Evolutionary conservation across 2,329 filamentous ascomycete species (phyloP).

Genomic region (Ascochyta clinopodiicola): DNA sequence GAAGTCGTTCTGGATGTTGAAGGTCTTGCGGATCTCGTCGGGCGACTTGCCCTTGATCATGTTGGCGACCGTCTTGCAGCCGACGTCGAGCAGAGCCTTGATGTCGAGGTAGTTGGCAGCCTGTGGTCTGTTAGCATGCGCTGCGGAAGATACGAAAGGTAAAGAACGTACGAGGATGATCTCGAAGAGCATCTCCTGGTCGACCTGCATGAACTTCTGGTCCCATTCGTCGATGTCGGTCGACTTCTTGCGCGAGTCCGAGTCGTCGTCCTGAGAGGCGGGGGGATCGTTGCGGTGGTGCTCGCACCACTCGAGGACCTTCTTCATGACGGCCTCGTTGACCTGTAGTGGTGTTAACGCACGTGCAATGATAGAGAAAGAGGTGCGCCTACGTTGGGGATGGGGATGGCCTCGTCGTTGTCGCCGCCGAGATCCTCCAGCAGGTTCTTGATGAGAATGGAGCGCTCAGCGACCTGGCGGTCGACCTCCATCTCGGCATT

Average conservation of each 20-base stretch:
- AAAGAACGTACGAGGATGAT: slow-evolving; percentile 80
- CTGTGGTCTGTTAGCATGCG: slow-evolving; percentile 53
- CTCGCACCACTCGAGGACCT: slow-evolving; percentile 98
- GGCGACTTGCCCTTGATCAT: slow-evolving; percentile 99
- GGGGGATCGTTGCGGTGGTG: slow-evolving; percentile 91
- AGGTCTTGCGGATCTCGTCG: slow-evolving; percentile 98
- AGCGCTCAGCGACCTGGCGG: slow-evolving; percentile 85
- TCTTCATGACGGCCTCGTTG: slow-evolving; percentile 90
- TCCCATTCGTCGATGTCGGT: slow-evolving; percentile 99
- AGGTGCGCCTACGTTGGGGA: slow-evolving; percentile 67
- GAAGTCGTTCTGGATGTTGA: slow-evolving; percentile 99
- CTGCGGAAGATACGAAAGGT: background rate
- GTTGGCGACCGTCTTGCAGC: slow-evolving; percentile 99
- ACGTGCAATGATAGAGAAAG: background rate
- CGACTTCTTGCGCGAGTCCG: slow-evolving; percentile 94
- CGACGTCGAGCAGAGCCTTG: slow-evolving; percentile 95
- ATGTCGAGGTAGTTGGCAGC: slow-evolving; percentile 99
- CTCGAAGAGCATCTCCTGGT: slow-evolving; percentile 99
- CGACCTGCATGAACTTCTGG: slow-evolving; percentile 99
- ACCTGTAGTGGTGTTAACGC: slow-evolving; percentile 59
- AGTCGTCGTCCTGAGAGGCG: slow-evolving; percentile 84
- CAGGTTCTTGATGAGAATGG: slow-evolving; percentile 97
- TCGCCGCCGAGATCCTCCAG: slow-evolving; percentile 84
- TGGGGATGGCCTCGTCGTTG: slow-evolving; percentile 75
- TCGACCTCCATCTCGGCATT: slow-evolving; percentile 58